Evolutionary conservation across 805 yeast genomes (phyloP), one percentile per base, ranked within the genome.

Genomic region (Lipomyces yamadae): DNA sequence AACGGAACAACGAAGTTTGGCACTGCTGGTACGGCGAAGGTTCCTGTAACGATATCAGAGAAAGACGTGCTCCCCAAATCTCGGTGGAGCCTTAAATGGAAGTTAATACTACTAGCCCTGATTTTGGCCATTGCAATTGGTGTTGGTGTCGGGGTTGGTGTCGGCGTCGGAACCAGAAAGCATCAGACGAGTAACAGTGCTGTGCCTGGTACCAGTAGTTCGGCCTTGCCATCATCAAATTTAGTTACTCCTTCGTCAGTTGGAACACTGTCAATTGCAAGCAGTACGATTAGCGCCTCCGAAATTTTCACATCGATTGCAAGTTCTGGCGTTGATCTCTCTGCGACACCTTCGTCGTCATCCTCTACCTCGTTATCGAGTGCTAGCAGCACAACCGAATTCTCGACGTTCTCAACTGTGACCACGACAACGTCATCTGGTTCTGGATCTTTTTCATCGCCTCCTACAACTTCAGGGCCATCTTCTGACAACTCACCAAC

Each of bases 61-160:
- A 62, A 34, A 60, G 24, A 4, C 2, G 55, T 29, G 24, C 24
- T 24, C 24, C 24, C 24, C 42, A 34, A 53, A 11, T 32, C 50
- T n/a, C 34, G 15, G 35, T 59, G 33, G 58, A 66, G 50, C 42
- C 24, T 45, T 11, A 63, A 60, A 34, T 13, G 55, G 42, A 45
- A 18, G 18, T 64, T 63, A n/a, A 53, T 58, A 4, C 54, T 52
- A 4, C 3, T 62, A 8, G 59, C 58, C 8, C 33, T 67, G n/a
- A 56, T 65, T 29, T 48, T 67, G 18, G 69, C 63, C 4, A 52
- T 67, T 30, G 70, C 70, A 4, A 67, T 67, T 55, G 70, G 70
- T 18, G 70, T 67, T 18, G 70, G 69, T 37, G 70, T 67, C 37
- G 70, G 70, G 24, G 70, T 67, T 11, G 70, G 70, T n/a, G 70